A percentile compares a stretch with the other conserved stretches of the same genome.
phyloP scores from a whole-genome alignment of 495 filamentous ascomycete species.

The Stereocaulon alpinum region DNA sequence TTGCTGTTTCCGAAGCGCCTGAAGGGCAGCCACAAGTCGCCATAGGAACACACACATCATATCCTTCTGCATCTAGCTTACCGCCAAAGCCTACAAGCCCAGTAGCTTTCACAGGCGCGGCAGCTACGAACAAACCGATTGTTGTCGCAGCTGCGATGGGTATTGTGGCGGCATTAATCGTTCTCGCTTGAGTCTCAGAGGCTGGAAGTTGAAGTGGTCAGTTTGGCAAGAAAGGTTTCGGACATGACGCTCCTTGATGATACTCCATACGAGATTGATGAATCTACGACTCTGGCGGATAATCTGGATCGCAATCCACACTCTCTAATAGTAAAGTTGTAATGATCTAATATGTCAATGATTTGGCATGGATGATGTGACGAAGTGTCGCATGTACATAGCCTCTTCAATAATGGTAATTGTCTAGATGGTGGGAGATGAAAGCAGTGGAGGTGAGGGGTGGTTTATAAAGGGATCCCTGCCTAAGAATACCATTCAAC shows the following conservation, averaged over 20 bases:
- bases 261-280: constrained; percentile 7
- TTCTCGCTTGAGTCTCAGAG: constrained; percentile 2
- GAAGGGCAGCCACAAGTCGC: constrained; percentile 14
- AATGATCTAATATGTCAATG: not conserved
- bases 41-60: not conserved
- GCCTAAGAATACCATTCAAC: too few relatives aligned
- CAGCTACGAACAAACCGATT: constrained; percentile 7
- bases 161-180: constrained; percentile 9
- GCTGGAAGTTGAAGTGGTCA: constrained; percentile 7
- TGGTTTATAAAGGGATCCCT: too few relatives aligned
- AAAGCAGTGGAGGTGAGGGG: not conserved
- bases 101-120: constrained; percentile 8
- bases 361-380: not conserved
- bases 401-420: not conserved
- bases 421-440: not conserved
- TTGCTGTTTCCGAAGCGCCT: constrained; percentile 8
- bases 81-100: not conserved
- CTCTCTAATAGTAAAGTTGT: not conserved
- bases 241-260: constrained; percentile 9
- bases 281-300: not conserved
- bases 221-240: not conserved
- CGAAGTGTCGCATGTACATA: not conserved
- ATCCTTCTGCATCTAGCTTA: constrained; percentile 1
- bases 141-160: constrained; percentile 4
- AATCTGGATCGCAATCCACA: not conserved